Evolutionary conservation across 208 protist species (phyloP), one percentile per base, ranked within the genome.

Genomic region (Porcisia hertigi): DNA sequence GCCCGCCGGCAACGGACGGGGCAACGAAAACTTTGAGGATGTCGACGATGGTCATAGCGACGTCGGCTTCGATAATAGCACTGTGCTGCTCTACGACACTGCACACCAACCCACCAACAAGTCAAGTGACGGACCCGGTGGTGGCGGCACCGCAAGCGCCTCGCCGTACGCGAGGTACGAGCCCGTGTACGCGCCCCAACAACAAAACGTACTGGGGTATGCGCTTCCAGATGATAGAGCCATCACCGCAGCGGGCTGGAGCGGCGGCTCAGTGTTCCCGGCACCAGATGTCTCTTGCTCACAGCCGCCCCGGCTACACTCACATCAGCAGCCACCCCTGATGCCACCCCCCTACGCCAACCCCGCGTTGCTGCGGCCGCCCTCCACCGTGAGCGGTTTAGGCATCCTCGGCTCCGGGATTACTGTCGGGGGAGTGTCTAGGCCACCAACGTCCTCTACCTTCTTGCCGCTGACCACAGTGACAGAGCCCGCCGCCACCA

Each of bases 21-120:
- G 64, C 49, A 23, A 41, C 7, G 55, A 54, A 6, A 53, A 55
- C 11, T 8, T 60, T 18, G 63, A 9, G 8, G 69, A 64, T 3
- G 58, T 58, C 0, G 34, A 72, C 20, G 63, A 64, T 30, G 65
- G 34, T 30, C 30, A 69, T 59, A 47, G 70, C 39, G 76, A 63
- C 16, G 77, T 82, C 8, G 77, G 77, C 71, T 82, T 82, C 45
- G 77, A 82, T 39, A 67, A 57, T 34, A 64, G 12, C 30, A 82
- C 72, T 2, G 59, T 82, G 47, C 34, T 77, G 65, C 39, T 69
- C 16, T 77, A 30, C 66, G 53, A 52, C 62, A n/a, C 6, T 53
- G 52, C 69, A 34, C 63, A 67, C 23, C 63, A 67, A 7, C 9
- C 58, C 6, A 11, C 11, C 52, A 30, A 18, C 49, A 69, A 47